These are phyloP conservation scores for Lactarius hatsudake DNA, from an alignment of 768 basidiomycete species.

Conservation along the genomic window DNA sequence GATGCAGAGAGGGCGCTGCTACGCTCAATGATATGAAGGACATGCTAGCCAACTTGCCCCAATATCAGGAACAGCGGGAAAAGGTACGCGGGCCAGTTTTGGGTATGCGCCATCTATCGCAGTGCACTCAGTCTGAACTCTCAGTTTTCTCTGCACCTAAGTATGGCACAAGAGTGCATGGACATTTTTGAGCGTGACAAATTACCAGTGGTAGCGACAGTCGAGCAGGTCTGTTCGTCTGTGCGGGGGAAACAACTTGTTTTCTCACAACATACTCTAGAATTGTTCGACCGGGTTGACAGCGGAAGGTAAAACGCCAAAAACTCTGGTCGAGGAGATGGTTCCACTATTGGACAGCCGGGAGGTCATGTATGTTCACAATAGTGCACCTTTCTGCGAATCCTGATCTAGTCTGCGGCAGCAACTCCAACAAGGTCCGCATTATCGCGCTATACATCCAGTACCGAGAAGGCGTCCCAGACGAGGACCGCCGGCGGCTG, in stretches of 20 bases:
- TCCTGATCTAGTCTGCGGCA: slow-evolving; percentile 35
- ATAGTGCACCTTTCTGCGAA: not conserved
- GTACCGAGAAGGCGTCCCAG: slow-evolving; percentile 95
- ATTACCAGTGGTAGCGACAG: slow-evolving; percentile 74
- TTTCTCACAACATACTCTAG: slow-evolving; percentile 39
- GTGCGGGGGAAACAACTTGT: not conserved
- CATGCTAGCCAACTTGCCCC: slow-evolving; percentile 92
- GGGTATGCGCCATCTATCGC: not conserved
- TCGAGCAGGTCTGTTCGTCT: slow-evolving; percentile 70
- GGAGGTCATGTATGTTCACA: slow-evolving; percentile 61
- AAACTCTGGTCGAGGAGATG: slow-evolving; percentile 96
- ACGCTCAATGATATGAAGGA: slow-evolving; percentile 98
- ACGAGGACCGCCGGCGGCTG: slow-evolving; percentile 90
- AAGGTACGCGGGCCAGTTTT: slow-evolving; percentile 51
- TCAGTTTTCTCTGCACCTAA: slow-evolving; percentile 94
- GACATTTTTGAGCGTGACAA: slow-evolving; percentile 85
- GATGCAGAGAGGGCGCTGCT: slow-evolving; percentile 67
- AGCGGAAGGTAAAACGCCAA: slow-evolving; percentile 91
- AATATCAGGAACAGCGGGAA: slow-evolving; percentile 93
- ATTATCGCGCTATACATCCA: slow-evolving; percentile 95
- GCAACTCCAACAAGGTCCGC: slow-evolving; percentile 90
- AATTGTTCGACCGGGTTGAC: slow-evolving; percentile 92
- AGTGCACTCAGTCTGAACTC: not conserved
- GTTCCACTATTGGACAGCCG: slow-evolving; percentile 89
- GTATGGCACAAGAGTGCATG: slow-evolving; percentile 99